A percentile compares a stretch with the other conserved stretches of the same genome.
Conservation (phyloP, 352 stramenopile genomes). For the Globisporangium uncinulatum region DNA sequence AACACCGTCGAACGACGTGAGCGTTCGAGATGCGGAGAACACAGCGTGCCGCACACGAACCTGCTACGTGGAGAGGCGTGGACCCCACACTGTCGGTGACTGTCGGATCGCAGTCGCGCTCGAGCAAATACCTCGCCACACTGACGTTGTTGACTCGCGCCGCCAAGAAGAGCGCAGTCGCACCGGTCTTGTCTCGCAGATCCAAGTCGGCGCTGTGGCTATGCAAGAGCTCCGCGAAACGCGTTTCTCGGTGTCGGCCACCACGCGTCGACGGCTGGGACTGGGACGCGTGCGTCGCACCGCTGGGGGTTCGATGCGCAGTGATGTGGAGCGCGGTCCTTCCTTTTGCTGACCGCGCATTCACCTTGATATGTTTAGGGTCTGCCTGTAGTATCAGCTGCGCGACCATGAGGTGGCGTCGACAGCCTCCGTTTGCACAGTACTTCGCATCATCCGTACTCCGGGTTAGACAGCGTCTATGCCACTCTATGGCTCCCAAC, state of each 20-base stretch:
- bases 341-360: slow-evolving; percentile 42
- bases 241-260: slow-evolving; percentile 3
- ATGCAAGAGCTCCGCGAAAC: slow-evolving; percentile 24
- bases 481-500: not conserved
- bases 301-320: not conserved
- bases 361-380: slow-evolving; percentile 18
- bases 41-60: slow-evolving; percentile 7
- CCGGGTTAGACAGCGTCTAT: not conserved
- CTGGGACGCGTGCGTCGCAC: no score
- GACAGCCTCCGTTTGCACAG: slow-evolving; percentile 31
- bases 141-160: slow-evolving; percentile 19
- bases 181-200: slow-evolving; percentile 25
- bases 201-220: slow-evolving; percentile 28
- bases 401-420: slow-evolving; percentile 29
- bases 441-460: slow-evolving; percentile 20
- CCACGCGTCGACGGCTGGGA: not conserved
- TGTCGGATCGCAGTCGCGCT: slow-evolving; percentile 20
- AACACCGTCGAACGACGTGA: not conserved
- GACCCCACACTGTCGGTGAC: slow-evolving; percentile 26
- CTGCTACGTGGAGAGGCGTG: slow-evolving; percentile 43
- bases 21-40: not conserved
- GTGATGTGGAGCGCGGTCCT: slow-evolving; percentile 46
- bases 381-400: slow-evolving; percentile 22
- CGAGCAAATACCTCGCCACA: slow-evolving; percentile 25
- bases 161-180: slow-evolving; percentile 39